Evolutionary conservation across 2,329 filamentous ascomycete species (phyloP).

Genomic region (Phialocephala sp.): DNA sequence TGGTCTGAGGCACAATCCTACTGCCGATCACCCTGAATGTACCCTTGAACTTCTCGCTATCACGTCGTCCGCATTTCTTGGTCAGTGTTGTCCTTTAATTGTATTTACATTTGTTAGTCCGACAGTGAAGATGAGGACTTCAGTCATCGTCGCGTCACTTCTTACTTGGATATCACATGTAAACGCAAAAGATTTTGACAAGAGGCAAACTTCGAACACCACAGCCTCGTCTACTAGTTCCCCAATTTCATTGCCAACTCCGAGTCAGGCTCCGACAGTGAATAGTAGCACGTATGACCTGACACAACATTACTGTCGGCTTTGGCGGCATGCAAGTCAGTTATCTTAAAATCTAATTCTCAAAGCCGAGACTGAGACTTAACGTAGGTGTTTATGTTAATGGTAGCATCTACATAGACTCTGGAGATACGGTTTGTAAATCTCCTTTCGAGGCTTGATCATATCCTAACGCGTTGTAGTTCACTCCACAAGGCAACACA

Average conservation of each 20-base stretch:
- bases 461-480: constrained; percentile 1
- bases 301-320: constrained; percentile 19
- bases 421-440: constrained; percentile 16
- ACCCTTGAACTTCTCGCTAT: background rate
- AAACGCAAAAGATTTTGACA: background rate
- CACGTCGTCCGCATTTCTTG: background rate
- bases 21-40: background rate
- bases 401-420: constrained; percentile 23
- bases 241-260: background rate
- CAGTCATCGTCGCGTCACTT: background rate
- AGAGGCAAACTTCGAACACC: background rate
- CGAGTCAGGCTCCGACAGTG: constrained; percentile 12
- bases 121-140: background rate
- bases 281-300: constrained; percentile 18
- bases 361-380: background rate
- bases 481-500: constrained; percentile 16
- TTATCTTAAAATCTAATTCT: background rate
- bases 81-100: background rate
- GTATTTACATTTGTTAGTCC: background rate
- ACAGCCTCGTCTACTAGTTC: background rate
- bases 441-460: background rate
- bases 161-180: background rate
- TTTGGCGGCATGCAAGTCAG: constrained; percentile 20
- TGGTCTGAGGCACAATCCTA: background rate
- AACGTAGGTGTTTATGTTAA: constrained; percentile 18